A percentile compares a stretch with the other conserved stretches of the same genome.
phyloP scores from a whole-genome alignment of 768 basidiomycete genomes.

The Cystofilobasidium ferigula region DNA sequence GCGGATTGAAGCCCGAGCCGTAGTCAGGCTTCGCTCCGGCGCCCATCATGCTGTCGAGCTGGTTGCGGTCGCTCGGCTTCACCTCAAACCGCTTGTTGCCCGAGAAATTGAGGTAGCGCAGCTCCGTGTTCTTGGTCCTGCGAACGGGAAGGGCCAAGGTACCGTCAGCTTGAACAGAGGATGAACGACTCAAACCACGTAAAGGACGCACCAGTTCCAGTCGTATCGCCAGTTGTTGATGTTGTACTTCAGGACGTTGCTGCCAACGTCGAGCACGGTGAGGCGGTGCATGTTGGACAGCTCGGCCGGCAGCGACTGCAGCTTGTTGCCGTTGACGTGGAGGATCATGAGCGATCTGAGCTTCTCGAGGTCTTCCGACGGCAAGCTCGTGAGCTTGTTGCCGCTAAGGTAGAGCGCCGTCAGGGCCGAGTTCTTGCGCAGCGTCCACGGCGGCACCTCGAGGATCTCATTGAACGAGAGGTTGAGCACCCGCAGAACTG shows the following conservation, averaged over 20 bases:
- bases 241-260: conserved; percentile 88
- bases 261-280: conserved; percentile 78
- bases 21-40: conserved; percentile 24
- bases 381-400: conserved; percentile 82
- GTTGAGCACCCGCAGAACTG: conserved; percentile 70
- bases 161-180: background rate
- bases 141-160: conserved; percentile 4
- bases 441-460: conserved; percentile 68
- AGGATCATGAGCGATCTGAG: conserved; percentile 59
- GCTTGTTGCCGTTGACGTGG: conserved; percentile 84
- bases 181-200: background rate
- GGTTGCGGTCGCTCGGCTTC: conserved; percentile 52
- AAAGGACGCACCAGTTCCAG: conserved; percentile 78
- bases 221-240: conserved; percentile 98
- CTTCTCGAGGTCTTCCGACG: conserved; percentile 72
- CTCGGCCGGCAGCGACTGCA: conserved; percentile 85
- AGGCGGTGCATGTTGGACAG: conserved; percentile 69
- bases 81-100: conserved; percentile 95
- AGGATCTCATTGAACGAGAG: conserved; percentile 89
- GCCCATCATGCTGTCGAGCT: conserved; percentile 13
- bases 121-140: conserved; percentile 92
- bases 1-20: conserved; percentile 67
- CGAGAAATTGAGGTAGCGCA: conserved; percentile 89
- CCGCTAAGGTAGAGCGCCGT: conserved; percentile 87
- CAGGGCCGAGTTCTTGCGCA: conserved; percentile 55